Evolutionary conservation across 352 stramenopile genomes (phyloP), one percentile per base, ranked within the genome.

Genomic region (Peronospora tabacina): DNA sequence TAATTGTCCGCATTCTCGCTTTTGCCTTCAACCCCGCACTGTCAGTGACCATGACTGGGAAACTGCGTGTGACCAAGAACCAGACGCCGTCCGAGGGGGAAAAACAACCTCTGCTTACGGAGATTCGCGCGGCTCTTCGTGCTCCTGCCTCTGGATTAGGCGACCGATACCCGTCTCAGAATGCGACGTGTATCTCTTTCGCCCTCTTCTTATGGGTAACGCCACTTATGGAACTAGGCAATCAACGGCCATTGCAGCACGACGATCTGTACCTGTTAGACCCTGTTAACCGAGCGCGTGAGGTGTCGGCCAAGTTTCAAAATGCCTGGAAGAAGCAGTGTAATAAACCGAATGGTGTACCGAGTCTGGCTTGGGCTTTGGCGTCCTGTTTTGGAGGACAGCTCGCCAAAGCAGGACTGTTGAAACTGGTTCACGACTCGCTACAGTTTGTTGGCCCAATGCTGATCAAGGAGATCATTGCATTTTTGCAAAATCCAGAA

Each of bases 161-260:
- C 26, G 56, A 79, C 46, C 63, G 63, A 5, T 84, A 75, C 55
- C 75, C 75, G 40, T 66, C 60, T 49, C 70, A 90, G 52, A 57
- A 79, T 49, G 65, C 68, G 5, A 74, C 63, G 9, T 79, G 76
- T 41, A 34, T 67, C 17, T 73, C 70, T n/a, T 59, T 58, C 16
- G 59, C 82, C 19, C 71, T 86, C 29, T 93, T 93, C 57, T 71
- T 64, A 41, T 93, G 82, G 82, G 54, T 93, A 20, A 85, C 75
- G 37, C 74, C 74, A 40, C 43, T 93, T 12, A 85, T 93, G 70
- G 59, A 82, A 44, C 62, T 87, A 42, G 82, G 82, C 9, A 85
- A 75, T 47, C 52, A 79, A 40, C 65, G 75, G 0, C 71, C 76
- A 8, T 53, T 94, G 4, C 68, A 94, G 34, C 56, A 70, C 53